These are phyloP conservation scores for Jimgerdemannia lactiflua DNA, from an alignment of 192 early-diverging fungal genomes.

Conservation along the genomic window DNA sequence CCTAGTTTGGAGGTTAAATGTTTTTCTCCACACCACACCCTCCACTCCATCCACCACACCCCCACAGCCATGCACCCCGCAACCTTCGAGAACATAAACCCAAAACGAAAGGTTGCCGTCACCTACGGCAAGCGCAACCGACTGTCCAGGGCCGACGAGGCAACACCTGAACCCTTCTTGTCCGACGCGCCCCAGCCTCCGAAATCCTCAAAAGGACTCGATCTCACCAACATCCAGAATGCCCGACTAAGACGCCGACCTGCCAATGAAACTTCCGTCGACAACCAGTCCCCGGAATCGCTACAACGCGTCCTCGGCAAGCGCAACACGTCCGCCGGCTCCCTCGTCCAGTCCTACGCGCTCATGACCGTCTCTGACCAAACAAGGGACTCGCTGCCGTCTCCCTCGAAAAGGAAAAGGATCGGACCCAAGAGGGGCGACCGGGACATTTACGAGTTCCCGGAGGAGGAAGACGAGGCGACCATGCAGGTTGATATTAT, in stretches of 20 bases:
- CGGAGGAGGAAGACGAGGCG: not conserved
- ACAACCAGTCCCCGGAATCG: not conserved
- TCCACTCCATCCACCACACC: not conserved
- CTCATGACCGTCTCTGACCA: not conserved
- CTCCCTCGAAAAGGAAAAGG: not conserved
- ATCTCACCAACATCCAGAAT: not conserved
- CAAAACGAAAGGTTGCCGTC: not conserved
- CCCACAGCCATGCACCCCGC: not conserved
- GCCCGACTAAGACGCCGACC: not conserved
- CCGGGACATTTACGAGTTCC: not conserved
- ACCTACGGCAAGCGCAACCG: not conserved
- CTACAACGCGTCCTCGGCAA: not conserved
- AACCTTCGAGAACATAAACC: not conserved
- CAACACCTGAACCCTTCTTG: not conserved
- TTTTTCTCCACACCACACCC: not conserved
- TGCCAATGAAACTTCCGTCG: not conserved
- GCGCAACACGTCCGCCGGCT: not conserved
- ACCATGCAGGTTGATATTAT: not conserved
- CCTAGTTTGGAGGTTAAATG: not conserved
- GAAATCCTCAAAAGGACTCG: not conserved
- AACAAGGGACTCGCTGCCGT: not conserved
- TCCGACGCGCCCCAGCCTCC: not conserved
- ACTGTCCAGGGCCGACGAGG: not conserved
- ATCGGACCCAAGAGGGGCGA: not conserved
- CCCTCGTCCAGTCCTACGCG: not conserved